These are phyloP conservation scores for Paramecium bursaria DNA, from an alignment of 73 alveolate genomes.

Conservation along the genomic window DNA sequence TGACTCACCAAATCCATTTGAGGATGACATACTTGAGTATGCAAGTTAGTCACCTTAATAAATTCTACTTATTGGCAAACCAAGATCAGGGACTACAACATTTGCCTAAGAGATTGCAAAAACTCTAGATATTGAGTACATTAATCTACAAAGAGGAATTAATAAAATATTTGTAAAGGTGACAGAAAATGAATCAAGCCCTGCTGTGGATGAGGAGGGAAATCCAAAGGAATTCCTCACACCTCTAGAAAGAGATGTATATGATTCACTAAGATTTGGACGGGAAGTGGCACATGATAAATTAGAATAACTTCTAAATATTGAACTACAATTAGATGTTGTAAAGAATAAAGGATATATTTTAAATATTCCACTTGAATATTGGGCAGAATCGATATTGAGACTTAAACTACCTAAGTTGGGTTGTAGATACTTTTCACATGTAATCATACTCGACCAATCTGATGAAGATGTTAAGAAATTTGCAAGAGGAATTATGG, in stretches of 20 bases:
- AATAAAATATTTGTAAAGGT: constrained; percentile 81
- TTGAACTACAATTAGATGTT: constrained; percentile 42
- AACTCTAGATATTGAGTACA: constrained; percentile 87
- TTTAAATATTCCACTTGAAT: constrained; percentile 65
- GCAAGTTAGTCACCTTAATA: constrained; percentile 89
- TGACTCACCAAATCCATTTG: constrained; percentile 61
- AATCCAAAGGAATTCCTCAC: constrained; percentile 73
- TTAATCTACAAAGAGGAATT: constrained; percentile 85
- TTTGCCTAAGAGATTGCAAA: constrained; percentile 82
- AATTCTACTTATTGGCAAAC: constrained; percentile 92
- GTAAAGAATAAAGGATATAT: constrained; percentile 68
- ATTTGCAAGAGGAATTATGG: constrained; percentile 67
- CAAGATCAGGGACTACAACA: constrained; percentile 91
- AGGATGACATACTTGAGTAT: constrained; percentile 80
- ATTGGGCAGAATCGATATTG: constrained; percentile 62
- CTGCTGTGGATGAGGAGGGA: constrained; percentile 81
- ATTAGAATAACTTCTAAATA: constrained; percentile 47
- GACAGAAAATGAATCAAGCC: constrained; percentile 77
- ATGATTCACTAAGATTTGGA: constrained; percentile 71
- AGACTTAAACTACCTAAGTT: constrained; percentile 61
- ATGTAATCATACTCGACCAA: constrained; percentile 39
- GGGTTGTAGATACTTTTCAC: constrained; percentile 67
- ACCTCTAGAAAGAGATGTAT: constrained; percentile 63
- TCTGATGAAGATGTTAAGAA: constrained; percentile 60
- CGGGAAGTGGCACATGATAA: constrained; percentile 70